Evolutionary conservation across 2,329 filamentous ascomycete genomes (phyloP).

Genomic region (Davidsoniella virescens): DNA sequence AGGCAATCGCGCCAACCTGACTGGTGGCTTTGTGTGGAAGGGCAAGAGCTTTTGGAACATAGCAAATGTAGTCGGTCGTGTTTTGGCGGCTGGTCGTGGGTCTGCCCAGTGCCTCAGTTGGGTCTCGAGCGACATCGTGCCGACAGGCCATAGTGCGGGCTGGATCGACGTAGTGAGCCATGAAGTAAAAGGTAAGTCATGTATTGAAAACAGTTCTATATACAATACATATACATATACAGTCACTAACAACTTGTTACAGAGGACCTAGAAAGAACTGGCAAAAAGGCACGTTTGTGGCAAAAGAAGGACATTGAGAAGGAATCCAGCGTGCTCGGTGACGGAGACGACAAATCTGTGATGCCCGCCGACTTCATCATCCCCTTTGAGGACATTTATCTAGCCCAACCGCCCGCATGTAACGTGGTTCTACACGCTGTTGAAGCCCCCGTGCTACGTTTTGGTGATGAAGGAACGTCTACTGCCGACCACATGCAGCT

Average conservation of each 20-base stretch:
- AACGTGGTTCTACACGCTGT: slow-evolving; percentile 34
- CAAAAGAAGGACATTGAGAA: slow-evolving; percentile 42
- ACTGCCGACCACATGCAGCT: slow-evolving; percentile 6
- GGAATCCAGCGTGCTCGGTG: slow-evolving; percentile 44
- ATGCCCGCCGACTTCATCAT: slow-evolving; percentile 47
- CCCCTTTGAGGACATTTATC: slow-evolving; percentile 39
- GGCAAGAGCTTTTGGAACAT: slow-evolving; percentile 56
- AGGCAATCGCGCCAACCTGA: slow-evolving; percentile 44
- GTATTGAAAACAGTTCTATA: background rate
- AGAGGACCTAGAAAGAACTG: slow-evolving; percentile 34
- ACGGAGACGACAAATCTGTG: slow-evolving; percentile 35
- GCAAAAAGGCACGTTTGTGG: slow-evolving; percentile 43
- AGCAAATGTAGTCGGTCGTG: slow-evolving; percentile 46
- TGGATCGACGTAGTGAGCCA: slow-evolving; percentile 44
- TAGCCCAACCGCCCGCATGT: slow-evolving; percentile 30
- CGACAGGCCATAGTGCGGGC: slow-evolving; percentile 33
- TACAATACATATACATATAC: background rate
- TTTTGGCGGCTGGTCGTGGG: slow-evolving; percentile 45
- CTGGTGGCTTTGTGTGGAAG: slow-evolving; percentile 46
- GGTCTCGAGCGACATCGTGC: slow-evolving; percentile 45
- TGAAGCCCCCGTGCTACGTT: slow-evolving; percentile 25
- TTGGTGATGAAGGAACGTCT: background rate
- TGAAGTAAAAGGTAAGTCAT: slow-evolving; percentile 31
- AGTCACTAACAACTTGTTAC: slow-evolving; percentile 1
- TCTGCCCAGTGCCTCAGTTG: slow-evolving; percentile 52